phyloP scores from a whole-genome alignment of 306 rosid genomes.

The Comarum palustre region DNA sequence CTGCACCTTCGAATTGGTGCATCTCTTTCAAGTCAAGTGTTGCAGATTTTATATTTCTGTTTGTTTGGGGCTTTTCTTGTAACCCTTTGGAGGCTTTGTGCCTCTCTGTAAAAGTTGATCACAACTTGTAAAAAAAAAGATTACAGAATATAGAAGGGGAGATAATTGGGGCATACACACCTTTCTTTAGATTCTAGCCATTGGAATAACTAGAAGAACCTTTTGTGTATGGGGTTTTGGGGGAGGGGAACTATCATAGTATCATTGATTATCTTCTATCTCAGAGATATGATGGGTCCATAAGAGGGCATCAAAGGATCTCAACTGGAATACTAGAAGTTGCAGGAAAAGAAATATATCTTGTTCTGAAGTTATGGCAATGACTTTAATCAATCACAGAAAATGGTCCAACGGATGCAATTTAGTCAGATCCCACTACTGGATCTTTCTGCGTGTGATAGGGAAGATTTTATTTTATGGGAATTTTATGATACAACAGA shows the following conservation, averaged over 20 bases:
- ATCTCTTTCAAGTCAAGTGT: too few relatives aligned
- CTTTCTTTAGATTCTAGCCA: neutral
- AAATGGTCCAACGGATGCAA: slow-evolving; percentile 8
- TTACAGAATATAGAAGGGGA: neutral
- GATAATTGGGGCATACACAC: neutral
- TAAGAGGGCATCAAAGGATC: neutral
- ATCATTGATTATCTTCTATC: neutral
- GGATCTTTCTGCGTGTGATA: neutral
- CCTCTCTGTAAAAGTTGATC: too few relatives aligned
- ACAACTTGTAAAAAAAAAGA: too few relatives aligned
- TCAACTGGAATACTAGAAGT: slow-evolving; percentile 1
- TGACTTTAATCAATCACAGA: neutral
- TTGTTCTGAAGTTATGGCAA: neutral
- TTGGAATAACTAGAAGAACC: neutral
- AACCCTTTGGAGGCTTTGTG: too few relatives aligned
- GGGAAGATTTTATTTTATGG: neutral
- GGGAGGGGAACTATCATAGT: neutral
- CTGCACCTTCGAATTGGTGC: too few relatives aligned
- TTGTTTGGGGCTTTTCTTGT: too few relatives aligned
- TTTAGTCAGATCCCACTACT: slow-evolving; percentile 10
- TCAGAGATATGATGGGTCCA: slow-evolving; percentile 4
- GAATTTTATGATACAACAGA: neutral
- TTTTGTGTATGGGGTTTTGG: neutral
- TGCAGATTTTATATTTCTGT: too few relatives aligned
- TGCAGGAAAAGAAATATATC: neutral